phyloP scores from a whole-genome alignment of 2,329 filamentous ascomycete species.

The Diaporthe sp. region DNA sequence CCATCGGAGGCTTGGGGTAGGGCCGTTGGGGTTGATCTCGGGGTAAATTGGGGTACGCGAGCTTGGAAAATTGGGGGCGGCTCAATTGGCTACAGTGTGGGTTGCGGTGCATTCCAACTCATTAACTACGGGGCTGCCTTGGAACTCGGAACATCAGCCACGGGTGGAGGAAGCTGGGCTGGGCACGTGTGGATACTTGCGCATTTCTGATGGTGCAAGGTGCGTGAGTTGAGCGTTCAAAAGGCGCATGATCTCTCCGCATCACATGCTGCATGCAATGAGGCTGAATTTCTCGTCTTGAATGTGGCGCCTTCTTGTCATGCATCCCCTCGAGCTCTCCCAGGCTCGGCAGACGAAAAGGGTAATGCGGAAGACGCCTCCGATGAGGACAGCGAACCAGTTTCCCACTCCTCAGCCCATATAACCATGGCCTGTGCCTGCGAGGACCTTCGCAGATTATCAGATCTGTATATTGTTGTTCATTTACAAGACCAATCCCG shows the following conservation, averaged over 20 bases:
- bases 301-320: not conserved
- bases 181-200: not conserved
- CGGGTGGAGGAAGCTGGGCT: not conserved
- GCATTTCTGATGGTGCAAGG: not conserved
- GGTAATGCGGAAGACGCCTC: slow-evolving; percentile 44
- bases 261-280: not conserved
- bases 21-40: too few species aligned
- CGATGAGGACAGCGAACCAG: slow-evolving; percentile 46
- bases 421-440: not conserved
- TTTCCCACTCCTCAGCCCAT: slow-evolving; percentile 16
- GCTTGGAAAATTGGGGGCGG: not conserved
- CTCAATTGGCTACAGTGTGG: not conserved
- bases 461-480: slow-evolving; percentile 28
- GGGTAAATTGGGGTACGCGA: not conserved
- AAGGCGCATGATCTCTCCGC: not conserved
- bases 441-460: not conserved
- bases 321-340: not conserved
- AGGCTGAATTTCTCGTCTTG: not conserved
- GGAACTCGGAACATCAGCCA: not conserved
- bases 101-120: not conserved
- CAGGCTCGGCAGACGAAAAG: slow-evolving; percentile 31
- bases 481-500: slow-evolving; percentile 15
- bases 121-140: not conserved
- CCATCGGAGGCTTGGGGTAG: not conserved
- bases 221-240: not conserved